Conservation (phyloP, 2,329 filamentous ascomycete species). For the Sphaerulina populicola region DNA sequence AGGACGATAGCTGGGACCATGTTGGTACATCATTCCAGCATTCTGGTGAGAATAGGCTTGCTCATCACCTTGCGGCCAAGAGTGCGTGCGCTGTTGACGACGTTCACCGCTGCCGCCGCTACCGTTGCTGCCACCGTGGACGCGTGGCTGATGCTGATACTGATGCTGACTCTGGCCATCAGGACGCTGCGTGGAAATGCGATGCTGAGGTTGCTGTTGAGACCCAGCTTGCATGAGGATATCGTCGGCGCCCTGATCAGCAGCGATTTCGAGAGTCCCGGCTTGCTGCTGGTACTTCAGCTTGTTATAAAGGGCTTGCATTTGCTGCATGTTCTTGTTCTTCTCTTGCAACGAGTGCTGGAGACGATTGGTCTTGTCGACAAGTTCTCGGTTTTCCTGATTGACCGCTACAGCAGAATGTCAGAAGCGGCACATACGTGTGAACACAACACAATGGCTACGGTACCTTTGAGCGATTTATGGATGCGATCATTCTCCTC, state of each 20-base stretch:
- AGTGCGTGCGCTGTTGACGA: constrained; percentile 7
- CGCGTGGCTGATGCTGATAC: not conserved
- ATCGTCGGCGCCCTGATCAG: constrained; percentile 46
- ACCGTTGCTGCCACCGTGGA: constrained; percentile 5
- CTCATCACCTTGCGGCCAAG: constrained; percentile 8
- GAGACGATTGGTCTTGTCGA: constrained; percentile 5
- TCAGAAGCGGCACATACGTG: not conserved
- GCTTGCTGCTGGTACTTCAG: constrained; percentile 50
- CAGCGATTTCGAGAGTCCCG: constrained; percentile 48
- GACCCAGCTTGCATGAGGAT: constrained; percentile 32
- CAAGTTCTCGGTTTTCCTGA: constrained; percentile 9
- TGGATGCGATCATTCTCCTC: constrained; percentile 56
- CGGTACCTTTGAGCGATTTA: not conserved
- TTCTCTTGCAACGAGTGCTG: constrained; percentile 11
- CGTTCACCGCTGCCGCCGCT: constrained; percentile 7
- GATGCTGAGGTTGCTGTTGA: constrained; percentile 3
- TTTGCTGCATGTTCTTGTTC: constrained; percentile 3
- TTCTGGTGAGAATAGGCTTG: not conserved
- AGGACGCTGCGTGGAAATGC: not conserved
- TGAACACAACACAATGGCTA: not conserved
- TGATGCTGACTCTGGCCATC: constrained; percentile 1
- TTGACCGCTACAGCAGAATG: constrained; percentile 4
- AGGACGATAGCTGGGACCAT: not conserved
- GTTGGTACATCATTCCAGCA: not conserved
- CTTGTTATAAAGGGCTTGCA: constrained; percentile 39